phyloP scores from a whole-genome alignment of 768 basidiomycete genomes.

The Kwoniella sp. region DNA sequence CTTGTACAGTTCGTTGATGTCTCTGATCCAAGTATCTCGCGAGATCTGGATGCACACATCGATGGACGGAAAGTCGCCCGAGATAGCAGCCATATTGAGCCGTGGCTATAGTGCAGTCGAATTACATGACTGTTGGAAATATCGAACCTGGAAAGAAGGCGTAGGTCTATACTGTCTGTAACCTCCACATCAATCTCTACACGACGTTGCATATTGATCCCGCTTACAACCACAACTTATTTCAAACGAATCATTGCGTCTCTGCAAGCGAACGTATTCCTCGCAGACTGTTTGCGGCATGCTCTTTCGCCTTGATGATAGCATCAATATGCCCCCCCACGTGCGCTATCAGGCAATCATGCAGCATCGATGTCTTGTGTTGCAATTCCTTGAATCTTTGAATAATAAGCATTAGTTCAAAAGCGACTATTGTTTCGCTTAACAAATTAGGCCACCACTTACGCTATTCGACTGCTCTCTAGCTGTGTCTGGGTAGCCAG shows the following conservation, averaged over 20 bases:
- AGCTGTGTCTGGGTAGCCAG: conserved; percentile 40
- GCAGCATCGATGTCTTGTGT: conserved; percentile 32
- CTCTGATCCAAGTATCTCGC: conserved; percentile 70
- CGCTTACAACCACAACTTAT: not conserved
- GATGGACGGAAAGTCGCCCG: conserved; percentile 26
- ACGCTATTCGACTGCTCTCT: conserved; percentile 46
- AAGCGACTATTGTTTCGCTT: not conserved
- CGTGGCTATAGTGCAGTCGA: no score
- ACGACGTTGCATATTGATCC: no score
- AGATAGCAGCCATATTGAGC: no score
- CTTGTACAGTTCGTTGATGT: conserved; percentile 71
- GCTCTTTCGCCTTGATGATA: conserved; percentile 45
- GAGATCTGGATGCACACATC: conserved; percentile 51
- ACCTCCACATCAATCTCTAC: no score
- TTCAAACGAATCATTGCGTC: conserved; percentile 23
- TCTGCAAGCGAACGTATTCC: conserved; percentile 41
- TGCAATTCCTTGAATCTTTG: conserved; percentile 36
- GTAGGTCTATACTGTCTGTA: no score
- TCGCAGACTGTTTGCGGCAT: conserved; percentile 35
- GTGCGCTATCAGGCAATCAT: conserved; percentile 32
- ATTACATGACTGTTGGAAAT: no score
- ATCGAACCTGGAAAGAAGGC: no score
- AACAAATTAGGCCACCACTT: conserved; percentile 10
- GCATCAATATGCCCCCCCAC: conserved; percentile 38
- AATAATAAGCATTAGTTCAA: no score